Conservation (phyloP, 495 filamentous ascomycete species). For the Hyphodiscus hymeniophilus region DNA sequence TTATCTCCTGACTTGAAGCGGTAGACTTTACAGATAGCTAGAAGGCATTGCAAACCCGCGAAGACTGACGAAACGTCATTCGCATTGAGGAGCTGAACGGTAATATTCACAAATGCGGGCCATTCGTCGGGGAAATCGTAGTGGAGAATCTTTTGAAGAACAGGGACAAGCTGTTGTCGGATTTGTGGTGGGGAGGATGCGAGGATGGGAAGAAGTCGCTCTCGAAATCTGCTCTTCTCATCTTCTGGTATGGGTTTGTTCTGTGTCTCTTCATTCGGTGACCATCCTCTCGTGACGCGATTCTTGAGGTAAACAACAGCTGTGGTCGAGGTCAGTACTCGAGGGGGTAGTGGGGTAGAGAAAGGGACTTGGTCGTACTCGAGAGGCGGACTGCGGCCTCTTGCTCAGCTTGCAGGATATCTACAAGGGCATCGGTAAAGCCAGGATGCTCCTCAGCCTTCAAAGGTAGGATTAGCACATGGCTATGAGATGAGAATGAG, state of each 20-base stretch:
- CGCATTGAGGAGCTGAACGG: constrained; percentile 73
- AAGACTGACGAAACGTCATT: constrained; percentile 80
- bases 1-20: constrained; percentile 81
- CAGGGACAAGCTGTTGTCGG: constrained; percentile 82
- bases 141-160: constrained; percentile 91
- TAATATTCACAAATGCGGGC: constrained; percentile 88
- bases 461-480: constrained; percentile 12
- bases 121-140: constrained; percentile 91
- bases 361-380: constrained; percentile 47
- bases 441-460: constrained; percentile 88
- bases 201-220: constrained; percentile 80
- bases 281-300: constrained; percentile 85
- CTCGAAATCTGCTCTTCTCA: constrained; percentile 80
- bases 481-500: constrained; percentile 12
- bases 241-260: constrained; percentile 71
- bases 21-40: constrained; percentile 89
- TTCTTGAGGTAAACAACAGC: constrained; percentile 98
- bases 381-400: constrained; percentile 77
- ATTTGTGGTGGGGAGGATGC: constrained; percentile 70
- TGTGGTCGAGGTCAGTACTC: constrained; percentile 31
- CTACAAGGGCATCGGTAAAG: constrained; percentile 83
- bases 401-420: constrained; percentile 83
- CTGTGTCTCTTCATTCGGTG: constrained; percentile 60
- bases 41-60: constrained; percentile 86
- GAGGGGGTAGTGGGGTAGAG: constrained; percentile 6